phyloP scores from a whole-genome alignment of 2,329 filamentous ascomycete genomes.

The Tolypocladium guangdongense region DNA sequence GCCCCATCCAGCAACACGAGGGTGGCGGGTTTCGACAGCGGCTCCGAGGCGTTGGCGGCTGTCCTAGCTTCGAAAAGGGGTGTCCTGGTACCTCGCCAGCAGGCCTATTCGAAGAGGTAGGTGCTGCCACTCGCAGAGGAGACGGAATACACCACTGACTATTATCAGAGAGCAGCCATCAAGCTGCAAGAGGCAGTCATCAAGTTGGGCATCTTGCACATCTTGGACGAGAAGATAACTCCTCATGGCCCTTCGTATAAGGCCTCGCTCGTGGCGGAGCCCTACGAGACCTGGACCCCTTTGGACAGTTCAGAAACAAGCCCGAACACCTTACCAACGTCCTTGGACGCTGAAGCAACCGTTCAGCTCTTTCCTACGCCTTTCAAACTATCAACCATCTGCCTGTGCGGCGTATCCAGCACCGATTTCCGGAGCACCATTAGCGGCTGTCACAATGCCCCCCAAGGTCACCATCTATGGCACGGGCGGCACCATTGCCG shows the following conservation, averaged over 20 bases:
- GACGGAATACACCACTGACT: background rate
- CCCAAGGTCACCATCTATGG: conserved; percentile 47
- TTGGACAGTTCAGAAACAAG: background rate
- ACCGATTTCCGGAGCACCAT: background rate
- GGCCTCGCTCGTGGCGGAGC: background rate
- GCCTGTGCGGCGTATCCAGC: background rate
- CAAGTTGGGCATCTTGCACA: background rate
- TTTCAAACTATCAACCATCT: background rate
- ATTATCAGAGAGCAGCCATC: background rate
- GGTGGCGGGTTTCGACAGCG: no score
- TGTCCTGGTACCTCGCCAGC: background rate
- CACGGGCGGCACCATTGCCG: conserved; percentile 49
- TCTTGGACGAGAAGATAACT: background rate
- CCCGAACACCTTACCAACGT: background rate
- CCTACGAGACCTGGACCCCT: background rate
- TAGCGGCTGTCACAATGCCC: background rate
- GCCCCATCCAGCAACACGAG: no score
- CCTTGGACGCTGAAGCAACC: background rate
- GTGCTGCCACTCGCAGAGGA: background rate
- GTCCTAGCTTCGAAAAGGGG: background rate
- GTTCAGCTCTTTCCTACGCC: background rate
- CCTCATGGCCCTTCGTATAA: background rate
- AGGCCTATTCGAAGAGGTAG: background rate
- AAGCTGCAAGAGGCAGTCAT: background rate
- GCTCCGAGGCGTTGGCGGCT: background rate